Evolutionary conservation across 1,139 yeast genomes (phyloP), one percentile per base, ranked within the genome.

Genomic region (Casaregolazyma lundiana): DNA sequence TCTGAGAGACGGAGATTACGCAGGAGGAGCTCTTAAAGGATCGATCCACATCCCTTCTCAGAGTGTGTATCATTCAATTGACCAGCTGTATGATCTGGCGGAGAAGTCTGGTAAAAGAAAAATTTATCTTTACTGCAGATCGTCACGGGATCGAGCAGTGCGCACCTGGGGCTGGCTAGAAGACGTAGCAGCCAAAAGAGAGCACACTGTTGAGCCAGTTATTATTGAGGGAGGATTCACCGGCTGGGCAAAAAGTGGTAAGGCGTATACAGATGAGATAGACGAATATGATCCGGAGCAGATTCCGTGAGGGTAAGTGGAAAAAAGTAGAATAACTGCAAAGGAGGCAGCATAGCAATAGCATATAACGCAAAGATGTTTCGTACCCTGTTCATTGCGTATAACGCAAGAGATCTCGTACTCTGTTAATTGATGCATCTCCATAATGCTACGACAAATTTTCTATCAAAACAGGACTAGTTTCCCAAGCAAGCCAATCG

Each of bases 401-500:
- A n/a, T n/a, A n/a, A n/a, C n/a, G n/a, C n/a, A n/a, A n/a, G n/a
- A n/a, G n/a, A n/a, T n/a, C n/a, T n/a, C n/a, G n/a, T n/a, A n/a
- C n/a, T n/a, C n/a, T n/a, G n/a, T n/a, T n/a, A n/a, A n/a, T n/a
- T n/a, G n/a, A n/a, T n/a, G n/a, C n/a, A n/a, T n/a, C n/a, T n/a
- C n/a, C n/a, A n/a, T n/a, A 24, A 4, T 18, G n/a, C 35, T 24
- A 18, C n/a, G 17, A 11, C 19, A 20, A 40, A 9, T 9, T 22
- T 22, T 42, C 49, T 9, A 21, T 9, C 19, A 41, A 34, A 4
- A 47, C 48, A n/a, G 75, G 63, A n/a, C 70, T 68, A 2, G 62
- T 58, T 60, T 87, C 94, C 89, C 95, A 90, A 2, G 90, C 81
- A 26, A 92, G 69, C 97, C 97, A 92, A 60, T 92, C 98, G 52